Base-by-base conservation (phyloP, 352 stramenopile species). In the Pythium pyrilobum region DNA sequence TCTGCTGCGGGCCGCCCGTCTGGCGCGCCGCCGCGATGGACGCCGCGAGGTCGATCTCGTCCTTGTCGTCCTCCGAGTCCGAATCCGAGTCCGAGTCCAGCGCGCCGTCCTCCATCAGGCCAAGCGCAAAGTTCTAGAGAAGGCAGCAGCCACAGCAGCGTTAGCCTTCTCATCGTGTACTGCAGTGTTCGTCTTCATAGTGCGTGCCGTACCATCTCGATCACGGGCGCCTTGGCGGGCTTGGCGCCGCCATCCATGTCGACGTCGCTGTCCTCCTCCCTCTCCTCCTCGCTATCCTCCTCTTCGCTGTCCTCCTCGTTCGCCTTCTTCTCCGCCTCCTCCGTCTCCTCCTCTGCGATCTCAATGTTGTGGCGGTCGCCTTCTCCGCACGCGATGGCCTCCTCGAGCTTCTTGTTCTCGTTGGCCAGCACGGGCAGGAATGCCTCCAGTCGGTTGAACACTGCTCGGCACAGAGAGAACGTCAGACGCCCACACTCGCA, bases 311-410 rank as follows among this genome's bases (percentile, higher is more conserved):
- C 24, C 20, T 44, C 46, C 2, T 41, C 18, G 0, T 52, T 18
- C 9, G 28, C 44, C 5, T 24, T 20, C 4, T 27, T 25, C 5
- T 38, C 43, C 2, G 41, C 39, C 4, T 24, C 40, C 32, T 80
- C 67, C 43, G 72, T 62, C 28, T 27, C 38, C 18, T 43, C 33
- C 18, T 42, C 56, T 11, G 47, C 44, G 20, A 85, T 62, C 62
- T 92, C 81, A 51, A 92, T 92, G 54, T 79, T 89, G 64, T 86
- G 78, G 36, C 84, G 79, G 42, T 72, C 66, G 27, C 72, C 78
- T 55, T 84, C 51, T 5, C 81, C 78, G 6, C 63, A 58, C 27
- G 77, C 79, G 16, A 89, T 68, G 9, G 73, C 78, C 27, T 81
- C 62, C 43, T 74, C 76, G 32, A 92, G 65, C 59, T 85, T 85